Percentiles rank a stretch among this genome's conserved stretches.
phyloP scores from a whole-genome alignment of 805 yeast species.

The Nakazawaea populi region DNA sequence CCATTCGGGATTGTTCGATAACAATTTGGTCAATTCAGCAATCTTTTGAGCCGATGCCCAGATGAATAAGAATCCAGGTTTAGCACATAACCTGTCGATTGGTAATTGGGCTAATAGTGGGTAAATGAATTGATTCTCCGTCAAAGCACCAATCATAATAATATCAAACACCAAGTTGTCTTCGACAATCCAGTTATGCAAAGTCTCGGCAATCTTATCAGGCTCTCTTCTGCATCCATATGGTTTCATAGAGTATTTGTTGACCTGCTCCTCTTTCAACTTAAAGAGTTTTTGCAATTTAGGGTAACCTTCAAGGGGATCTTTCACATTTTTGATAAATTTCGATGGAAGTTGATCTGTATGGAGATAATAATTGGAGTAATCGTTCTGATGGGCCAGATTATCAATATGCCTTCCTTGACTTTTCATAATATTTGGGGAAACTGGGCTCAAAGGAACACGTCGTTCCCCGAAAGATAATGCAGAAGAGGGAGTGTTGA shows the following conservation, averaged over 20 bases:
- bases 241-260: conserved; percentile 49
- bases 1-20: conserved; percentile 41
- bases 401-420: background rate
- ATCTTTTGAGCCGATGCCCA: conserved; percentile 83
- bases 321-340: conserved; percentile 57
- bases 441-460: background rate
- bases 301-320: conserved; percentile 82
- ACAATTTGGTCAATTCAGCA: conserved; percentile 50
- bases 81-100: conserved; percentile 64
- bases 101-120: conserved; percentile 64
- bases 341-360: conserved; percentile 56
- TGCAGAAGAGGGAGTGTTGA: background rate
- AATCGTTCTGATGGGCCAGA: conserved; percentile 55
- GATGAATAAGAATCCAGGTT: conserved; percentile 80
- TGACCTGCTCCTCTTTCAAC: conserved; percentile 56
- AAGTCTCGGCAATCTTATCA: conserved; percentile 47
- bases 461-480: background rate
- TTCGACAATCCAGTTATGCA: conserved; percentile 56
- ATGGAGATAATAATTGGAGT: conserved; percentile 62
- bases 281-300: conserved; percentile 64
- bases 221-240: conserved; percentile 56
- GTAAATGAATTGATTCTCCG: conserved; percentile 64
- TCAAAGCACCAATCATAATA: conserved; percentile 84
- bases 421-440: background rate
- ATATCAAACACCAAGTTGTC: conserved; percentile 73